A percentile compares a stretch with the other conserved stretches of the same genome.
Evolutionary conservation across 2,329 filamentous ascomycete genomes (phyloP).

Genomic region (Hypoxylon sp.): DNA sequence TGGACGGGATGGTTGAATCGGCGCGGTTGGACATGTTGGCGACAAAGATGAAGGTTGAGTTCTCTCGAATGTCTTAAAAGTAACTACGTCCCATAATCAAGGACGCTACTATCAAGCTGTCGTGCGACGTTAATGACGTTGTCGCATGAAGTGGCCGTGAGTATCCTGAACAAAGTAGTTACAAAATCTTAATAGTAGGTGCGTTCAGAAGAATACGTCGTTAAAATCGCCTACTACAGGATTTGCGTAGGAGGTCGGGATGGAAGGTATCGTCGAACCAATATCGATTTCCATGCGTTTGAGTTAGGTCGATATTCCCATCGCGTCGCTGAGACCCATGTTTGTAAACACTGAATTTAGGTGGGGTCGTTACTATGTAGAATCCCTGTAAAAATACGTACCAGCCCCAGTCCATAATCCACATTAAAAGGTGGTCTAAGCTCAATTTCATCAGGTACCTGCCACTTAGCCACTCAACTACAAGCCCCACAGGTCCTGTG

Average conservation of each 20-base stretch:
- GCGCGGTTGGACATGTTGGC: slow-evolving; percentile 58
- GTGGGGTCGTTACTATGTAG: slow-evolving; percentile 26
- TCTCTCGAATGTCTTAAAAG: slow-evolving; percentile 7
- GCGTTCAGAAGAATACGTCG: not conserved
- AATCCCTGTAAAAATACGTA: not conserved
- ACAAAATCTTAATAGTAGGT: slow-evolving; percentile 7
- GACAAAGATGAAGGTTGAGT: slow-evolving; percentile 14
- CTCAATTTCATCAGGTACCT: not conserved
- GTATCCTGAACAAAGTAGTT: not conserved
- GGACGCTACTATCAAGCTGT: slow-evolving; percentile 2
- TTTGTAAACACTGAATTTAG: slow-evolving; percentile 44
- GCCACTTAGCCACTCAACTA: not conserved
- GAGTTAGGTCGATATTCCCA: slow-evolving; percentile 12
- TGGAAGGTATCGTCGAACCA: slow-evolving; percentile 13
- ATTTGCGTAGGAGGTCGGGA: not conserved
- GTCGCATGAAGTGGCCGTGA: slow-evolving; percentile 9
- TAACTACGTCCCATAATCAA: slow-evolving; percentile 23
- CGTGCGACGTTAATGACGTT: slow-evolving; percentile 11
- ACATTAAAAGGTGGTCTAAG: too few relatives aligned
- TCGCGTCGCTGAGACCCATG: slow-evolving; percentile 39
- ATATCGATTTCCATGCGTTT: slow-evolving; percentile 13
- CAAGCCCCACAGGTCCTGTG: not conserved
- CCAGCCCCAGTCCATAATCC: too few relatives aligned
- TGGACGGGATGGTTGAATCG: slow-evolving; percentile 68
- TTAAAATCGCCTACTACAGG: slow-evolving; percentile 8